Evolutionary conservation across 2,329 filamentous ascomycete genomes (phyloP).

Genomic region (Fusarium sp.): DNA sequence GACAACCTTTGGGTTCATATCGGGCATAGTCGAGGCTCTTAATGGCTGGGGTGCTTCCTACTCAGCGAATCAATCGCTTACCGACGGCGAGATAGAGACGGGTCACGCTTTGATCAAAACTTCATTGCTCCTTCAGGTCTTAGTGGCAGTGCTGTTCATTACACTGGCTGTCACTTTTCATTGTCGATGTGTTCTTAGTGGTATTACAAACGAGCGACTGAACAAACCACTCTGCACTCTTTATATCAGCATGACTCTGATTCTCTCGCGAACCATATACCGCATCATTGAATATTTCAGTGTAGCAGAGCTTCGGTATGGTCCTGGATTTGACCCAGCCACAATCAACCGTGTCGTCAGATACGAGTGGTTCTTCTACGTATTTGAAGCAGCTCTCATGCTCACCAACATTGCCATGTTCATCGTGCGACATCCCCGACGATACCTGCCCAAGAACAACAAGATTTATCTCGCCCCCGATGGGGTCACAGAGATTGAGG

Average conservation of each 20-base stretch:
- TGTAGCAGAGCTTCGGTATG: slow-evolving; percentile 57
- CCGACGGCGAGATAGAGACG: slow-evolving; percentile 54
- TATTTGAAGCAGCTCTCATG: slow-evolving; percentile 69
- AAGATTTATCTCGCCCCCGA: slow-evolving; percentile 65
- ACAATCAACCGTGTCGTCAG: slow-evolving; percentile 62
- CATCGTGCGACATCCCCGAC: slow-evolving; percentile 65
- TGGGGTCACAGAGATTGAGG: slow-evolving; percentile 63
- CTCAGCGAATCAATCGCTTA: slow-evolving; percentile 60
- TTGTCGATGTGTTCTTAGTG: slow-evolving; percentile 56
- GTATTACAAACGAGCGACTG: slow-evolving; percentile 53
- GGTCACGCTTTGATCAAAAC: slow-evolving; percentile 64
- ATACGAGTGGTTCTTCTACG: slow-evolving; percentile 71
- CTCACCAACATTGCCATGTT: slow-evolving; percentile 63
- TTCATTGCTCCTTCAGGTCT: slow-evolving; percentile 67
- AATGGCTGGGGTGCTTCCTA: slow-evolving; percentile 63
- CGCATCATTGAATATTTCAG: slow-evolving; percentile 71
- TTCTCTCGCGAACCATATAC: slow-evolving; percentile 68
- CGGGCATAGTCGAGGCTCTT: slow-evolving; percentile 62
- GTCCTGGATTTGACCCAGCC: slow-evolving; percentile 54
- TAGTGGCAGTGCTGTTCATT: slow-evolving; percentile 64
- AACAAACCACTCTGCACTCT: slow-evolving; percentile 60
- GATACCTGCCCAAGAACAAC: slow-evolving; percentile 62
- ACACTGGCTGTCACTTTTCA: slow-evolving; percentile 64
- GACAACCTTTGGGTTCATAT: slow-evolving; percentile 62
- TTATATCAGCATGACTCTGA: slow-evolving; percentile 64